phyloP scores from a whole-genome alignment of 164 flowering plant species.

The Umbilicus rupestris region DNA sequence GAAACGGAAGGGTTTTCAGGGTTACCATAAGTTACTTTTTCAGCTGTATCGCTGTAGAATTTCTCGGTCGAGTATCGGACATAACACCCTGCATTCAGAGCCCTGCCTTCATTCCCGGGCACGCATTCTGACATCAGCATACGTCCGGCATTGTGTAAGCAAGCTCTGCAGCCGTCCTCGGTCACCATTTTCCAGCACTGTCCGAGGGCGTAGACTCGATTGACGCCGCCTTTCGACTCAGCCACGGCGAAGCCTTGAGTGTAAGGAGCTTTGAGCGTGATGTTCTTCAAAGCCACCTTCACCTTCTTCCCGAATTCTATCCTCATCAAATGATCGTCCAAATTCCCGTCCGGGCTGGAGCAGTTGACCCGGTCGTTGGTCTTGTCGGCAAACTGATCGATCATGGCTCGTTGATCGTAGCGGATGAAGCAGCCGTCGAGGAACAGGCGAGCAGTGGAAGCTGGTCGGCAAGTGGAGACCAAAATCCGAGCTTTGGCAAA shows the following conservation, averaged over 20 bases:
- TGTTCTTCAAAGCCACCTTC: conserved; percentile 11
- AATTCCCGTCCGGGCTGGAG: not conserved
- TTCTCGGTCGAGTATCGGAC: conserved; percentile 23
- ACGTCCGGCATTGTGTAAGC: conserved; percentile 17
- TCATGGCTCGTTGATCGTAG: conserved; percentile 16
- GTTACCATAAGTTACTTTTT: not conserved
- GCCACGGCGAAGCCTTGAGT: conserved; percentile 25
- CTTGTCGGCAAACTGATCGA: conserved; percentile 1
- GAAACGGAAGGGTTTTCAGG: not conserved
- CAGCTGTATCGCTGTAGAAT: conserved; percentile 10
- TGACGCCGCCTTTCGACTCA: conserved; percentile 11
- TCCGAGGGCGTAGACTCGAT: conserved; percentile 19
- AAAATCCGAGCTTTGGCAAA: conserved; percentile 2
- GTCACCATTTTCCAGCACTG: conserved; percentile 29
- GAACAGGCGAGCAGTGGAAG: conserved; percentile 12
- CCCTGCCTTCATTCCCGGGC: conserved; percentile 23
- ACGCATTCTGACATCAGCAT: conserved; percentile 12
- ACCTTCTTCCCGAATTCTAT: conserved; percentile 18
- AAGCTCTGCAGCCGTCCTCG: conserved; percentile 15
- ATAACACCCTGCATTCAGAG: conserved; percentile 25
- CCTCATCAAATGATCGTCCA: not conserved
- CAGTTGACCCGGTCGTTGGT: conserved; percentile 13
- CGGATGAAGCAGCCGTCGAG: conserved; percentile 28
- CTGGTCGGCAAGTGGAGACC: conserved; percentile 18
- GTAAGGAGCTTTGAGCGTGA: conserved; percentile 14